A percentile compares a stretch with the other conserved stretches of the same genome.
Evolutionary conservation across 2,329 filamentous ascomycete genomes (phyloP).

Genomic region (Fusarium sp.): DNA sequence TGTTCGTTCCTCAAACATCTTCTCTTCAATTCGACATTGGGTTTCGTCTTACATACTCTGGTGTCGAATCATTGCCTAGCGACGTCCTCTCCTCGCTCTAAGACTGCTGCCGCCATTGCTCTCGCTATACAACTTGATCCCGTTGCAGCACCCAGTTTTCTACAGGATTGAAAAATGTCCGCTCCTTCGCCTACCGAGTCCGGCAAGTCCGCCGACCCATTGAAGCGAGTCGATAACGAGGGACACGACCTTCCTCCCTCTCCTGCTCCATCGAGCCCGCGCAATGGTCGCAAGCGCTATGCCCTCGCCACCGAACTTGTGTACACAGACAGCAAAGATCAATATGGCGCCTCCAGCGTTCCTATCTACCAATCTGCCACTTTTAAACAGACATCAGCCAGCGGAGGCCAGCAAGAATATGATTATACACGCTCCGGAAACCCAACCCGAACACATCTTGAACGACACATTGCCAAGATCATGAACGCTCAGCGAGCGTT

Average conservation of each 20-base stretch:
- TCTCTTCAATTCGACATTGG: slow-evolving; percentile 1
- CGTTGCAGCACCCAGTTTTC: neutral
- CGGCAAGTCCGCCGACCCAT: slow-evolving; percentile 53
- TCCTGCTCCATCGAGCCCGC: slow-evolving; percentile 90
- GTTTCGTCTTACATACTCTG: neutral
- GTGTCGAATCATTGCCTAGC: slow-evolving; percentile 1
- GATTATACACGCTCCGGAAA: slow-evolving; percentile 99
- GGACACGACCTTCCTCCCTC: slow-evolving; percentile 90
- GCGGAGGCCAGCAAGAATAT: slow-evolving; percentile 85
- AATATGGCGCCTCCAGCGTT: slow-evolving; percentile 95
- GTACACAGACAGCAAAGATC: slow-evolving; percentile 94
- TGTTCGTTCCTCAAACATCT: slow-evolving; percentile 15
- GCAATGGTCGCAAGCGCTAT: slow-evolving; percentile 83
- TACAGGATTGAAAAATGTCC: slow-evolving; percentile 34
- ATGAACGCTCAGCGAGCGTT: slow-evolving; percentile 94
- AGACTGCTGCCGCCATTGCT: slow-evolving; percentile 9
- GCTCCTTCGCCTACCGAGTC: slow-evolving; percentile 42
- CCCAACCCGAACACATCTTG: slow-evolving; percentile 93
- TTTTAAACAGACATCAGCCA: slow-evolving; percentile 90
- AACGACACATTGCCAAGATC: slow-evolving; percentile 97
- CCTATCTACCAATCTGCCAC: slow-evolving; percentile 99
- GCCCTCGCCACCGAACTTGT: slow-evolving; percentile 96
- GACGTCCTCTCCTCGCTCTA: neutral
- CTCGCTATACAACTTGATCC: neutral
- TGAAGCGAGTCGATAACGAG: slow-evolving; percentile 77